These are phyloP conservation scores for Verticillium albo-atrum DNA, from an alignment of 2,329 filamentous ascomycete species.

Conservation along the genomic window DNA sequence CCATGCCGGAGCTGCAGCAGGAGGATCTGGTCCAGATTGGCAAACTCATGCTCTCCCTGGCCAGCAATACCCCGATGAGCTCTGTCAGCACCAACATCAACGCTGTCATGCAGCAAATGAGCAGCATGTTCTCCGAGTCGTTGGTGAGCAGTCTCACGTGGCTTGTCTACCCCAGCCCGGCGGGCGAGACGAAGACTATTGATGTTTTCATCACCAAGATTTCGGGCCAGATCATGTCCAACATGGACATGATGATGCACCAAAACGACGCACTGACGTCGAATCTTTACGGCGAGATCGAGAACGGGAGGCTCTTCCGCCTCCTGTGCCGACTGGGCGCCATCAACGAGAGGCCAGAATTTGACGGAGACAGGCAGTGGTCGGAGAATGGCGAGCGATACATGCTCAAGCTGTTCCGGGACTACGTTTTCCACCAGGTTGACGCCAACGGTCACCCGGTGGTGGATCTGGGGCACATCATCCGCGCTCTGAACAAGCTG, in stretches of 20 bases:
- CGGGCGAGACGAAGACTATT: conserved; percentile 60
- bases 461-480: conserved; percentile 81
- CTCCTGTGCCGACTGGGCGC: conserved; percentile 77
- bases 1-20: conserved; percentile 73
- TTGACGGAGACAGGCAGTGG: conserved; percentile 74
- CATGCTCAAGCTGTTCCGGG: conserved; percentile 88
- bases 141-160: conserved; percentile 76
- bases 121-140: conserved; percentile 70
- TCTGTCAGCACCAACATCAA: conserved; percentile 65
- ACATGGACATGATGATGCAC: conserved; percentile 76
- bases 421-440: conserved; percentile 96
- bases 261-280: conserved; percentile 69
- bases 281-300: conserved; percentile 74
- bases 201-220: conserved; percentile 77
- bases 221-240: conserved; percentile 68
- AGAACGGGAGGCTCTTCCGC: conserved; percentile 82
- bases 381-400: conserved; percentile 91
- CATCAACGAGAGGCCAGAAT: conserved; percentile 86
- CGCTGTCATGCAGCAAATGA: conserved; percentile 71
- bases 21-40: conserved; percentile 86
- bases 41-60: conserved; percentile 76
- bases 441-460: conserved; percentile 79
- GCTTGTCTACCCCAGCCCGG: conserved; percentile 66
- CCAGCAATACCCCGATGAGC: conserved; percentile 59
- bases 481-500: conserved; percentile 84